Base-by-base conservation (phyloP, 768 basidiomycete species). In the Chalciporus chontae region DNA sequence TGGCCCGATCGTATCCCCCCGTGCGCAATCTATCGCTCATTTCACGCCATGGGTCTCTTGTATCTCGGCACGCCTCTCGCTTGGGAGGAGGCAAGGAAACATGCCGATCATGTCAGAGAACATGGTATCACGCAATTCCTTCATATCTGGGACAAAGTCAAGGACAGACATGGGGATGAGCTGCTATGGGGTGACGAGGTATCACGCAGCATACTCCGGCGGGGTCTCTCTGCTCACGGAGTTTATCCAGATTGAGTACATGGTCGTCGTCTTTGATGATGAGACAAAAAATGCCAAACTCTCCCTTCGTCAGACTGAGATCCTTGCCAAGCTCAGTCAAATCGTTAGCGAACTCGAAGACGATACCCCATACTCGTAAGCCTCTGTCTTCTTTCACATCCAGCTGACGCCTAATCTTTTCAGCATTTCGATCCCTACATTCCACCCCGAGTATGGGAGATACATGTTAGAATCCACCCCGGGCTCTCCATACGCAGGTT, bases 381-480 rank as follows among this genome's bases (percentile, higher is more conserved):
- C 70, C 19, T 19, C 23, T 17, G 47, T 50, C 24, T 38, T 31
- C 41, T 50, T 8, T 34, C 31, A 3, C 38, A 18, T 43, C 18
- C 21, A 26, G 19, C 38, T 43, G 24, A 27, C 10, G 13, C 11
- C 41, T 36, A 43, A 56, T 47, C 29, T 40, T 40, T 53, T 32
- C 52, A 92, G 87, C 32, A 72, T 83, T 39, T 75, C 83, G 3
- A 80, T 92, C 21, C 96, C 96, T 2, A 88, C 85, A 11, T 98
- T 94, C 63, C 96, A 98, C 64, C 95, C 95, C 15, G 96, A 99
- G 69, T 99, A 97, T 72, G 96, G 96, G 36, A 81, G 94, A 34
- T 98, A 90, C 73, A 99, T 99, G 96, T 78, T 99, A 45, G 96
- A 99, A 67, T 93, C 93, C 3, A 99, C 95, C 0, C 96, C 96